Evolutionary conservation across 2,329 filamentous ascomycete genomes (phyloP).

Genomic region (Microascus cirrosus): DNA sequence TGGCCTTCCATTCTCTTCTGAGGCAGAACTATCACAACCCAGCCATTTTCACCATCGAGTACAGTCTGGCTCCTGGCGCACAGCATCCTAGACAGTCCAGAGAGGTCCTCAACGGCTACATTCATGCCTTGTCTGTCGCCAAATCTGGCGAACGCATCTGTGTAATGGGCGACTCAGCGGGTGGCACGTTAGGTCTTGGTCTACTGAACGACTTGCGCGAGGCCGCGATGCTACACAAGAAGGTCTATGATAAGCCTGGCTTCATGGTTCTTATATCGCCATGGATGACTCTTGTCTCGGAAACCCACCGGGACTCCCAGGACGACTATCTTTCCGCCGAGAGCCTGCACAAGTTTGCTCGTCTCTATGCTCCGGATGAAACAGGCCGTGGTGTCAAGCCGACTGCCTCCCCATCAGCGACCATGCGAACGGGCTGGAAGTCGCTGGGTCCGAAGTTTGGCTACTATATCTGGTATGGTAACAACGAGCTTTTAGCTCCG

Average conservation of each 20-base stretch:
- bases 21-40: slow-evolving; percentile 60
- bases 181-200: slow-evolving; percentile 61
- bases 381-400: slow-evolving; percentile 24
- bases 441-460: slow-evolving; percentile 55
- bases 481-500: slow-evolving; percentile 66
- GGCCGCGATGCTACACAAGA: neutral
- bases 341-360: slow-evolving; percentile 58
- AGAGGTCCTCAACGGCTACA: slow-evolving; percentile 60
- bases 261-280: slow-evolving; percentile 68
- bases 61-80: slow-evolving; percentile 59
- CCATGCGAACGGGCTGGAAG: slow-evolving; percentile 52
- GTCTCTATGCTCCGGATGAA: slow-evolving; percentile 40
- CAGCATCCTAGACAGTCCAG: slow-evolving; percentile 64
- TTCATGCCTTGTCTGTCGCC: slow-evolving; percentile 51
- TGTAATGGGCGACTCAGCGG: slow-evolving; percentile 70
- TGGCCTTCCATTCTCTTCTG: slow-evolving; percentile 58
- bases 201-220: slow-evolving; percentile 32
- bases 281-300: slow-evolving; percentile 65
- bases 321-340: slow-evolving; percentile 66
- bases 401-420: slow-evolving; percentile 15
- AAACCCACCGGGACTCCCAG: slow-evolving; percentile 53
- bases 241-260: slow-evolving; percentile 15
- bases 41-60: slow-evolving; percentile 69
- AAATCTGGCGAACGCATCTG: slow-evolving; percentile 51
- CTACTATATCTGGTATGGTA: slow-evolving; percentile 60